These are phyloP conservation scores for Globisporangium abappressorium DNA, from an alignment of 352 stramenopile species.

Conservation along the genomic window DNA sequence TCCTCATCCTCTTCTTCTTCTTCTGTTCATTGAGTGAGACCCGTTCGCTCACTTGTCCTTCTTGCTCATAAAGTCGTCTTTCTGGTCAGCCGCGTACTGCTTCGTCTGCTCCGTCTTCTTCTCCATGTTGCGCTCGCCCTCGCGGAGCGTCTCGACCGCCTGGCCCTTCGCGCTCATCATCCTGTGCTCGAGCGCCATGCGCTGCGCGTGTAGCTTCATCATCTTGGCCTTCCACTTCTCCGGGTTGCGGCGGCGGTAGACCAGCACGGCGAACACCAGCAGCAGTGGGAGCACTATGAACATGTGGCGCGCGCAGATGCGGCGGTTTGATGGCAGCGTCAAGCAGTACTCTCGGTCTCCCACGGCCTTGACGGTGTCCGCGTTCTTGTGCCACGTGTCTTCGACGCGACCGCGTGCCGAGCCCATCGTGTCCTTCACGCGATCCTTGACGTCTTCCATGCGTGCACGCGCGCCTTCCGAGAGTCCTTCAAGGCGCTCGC, in stretches of 20 bases:
- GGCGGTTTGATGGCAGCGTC: constrained; percentile 29
- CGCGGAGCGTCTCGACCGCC: constrained; percentile 27
- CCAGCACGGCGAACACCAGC: constrained; percentile 26
- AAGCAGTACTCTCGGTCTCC: constrained; percentile 53
- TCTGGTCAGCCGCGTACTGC: not conserved
- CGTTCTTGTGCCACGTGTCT: constrained; percentile 55
- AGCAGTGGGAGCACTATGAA: constrained; percentile 46
- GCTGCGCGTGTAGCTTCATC: constrained; percentile 46
- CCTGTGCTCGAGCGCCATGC: constrained; percentile 42
- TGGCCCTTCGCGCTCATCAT: constrained; percentile 43
- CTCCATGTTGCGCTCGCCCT: constrained; percentile 30
- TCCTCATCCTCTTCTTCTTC: not conserved
- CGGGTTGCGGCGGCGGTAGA: constrained; percentile 60
- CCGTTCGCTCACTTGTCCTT: constrained; percentile 5
- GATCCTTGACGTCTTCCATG: constrained; percentile 35
- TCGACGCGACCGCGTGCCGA: constrained; percentile 32
- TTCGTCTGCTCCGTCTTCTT: constrained; percentile 29
- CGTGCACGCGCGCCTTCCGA: constrained; percentile 21
- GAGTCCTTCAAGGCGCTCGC: constrained; percentile 23
- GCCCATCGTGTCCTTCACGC: constrained; percentile 48
- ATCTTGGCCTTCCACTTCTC: constrained; percentile 62
- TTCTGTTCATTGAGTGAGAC: not conserved
- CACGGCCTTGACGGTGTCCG: constrained; percentile 43
- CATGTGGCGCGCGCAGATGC: constrained; percentile 46
- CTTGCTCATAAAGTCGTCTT: constrained; percentile 6